phyloP scores from a whole-genome alignment of 768 basidiomycete genomes.

The Erythrobasidium yunnanense region DNA sequence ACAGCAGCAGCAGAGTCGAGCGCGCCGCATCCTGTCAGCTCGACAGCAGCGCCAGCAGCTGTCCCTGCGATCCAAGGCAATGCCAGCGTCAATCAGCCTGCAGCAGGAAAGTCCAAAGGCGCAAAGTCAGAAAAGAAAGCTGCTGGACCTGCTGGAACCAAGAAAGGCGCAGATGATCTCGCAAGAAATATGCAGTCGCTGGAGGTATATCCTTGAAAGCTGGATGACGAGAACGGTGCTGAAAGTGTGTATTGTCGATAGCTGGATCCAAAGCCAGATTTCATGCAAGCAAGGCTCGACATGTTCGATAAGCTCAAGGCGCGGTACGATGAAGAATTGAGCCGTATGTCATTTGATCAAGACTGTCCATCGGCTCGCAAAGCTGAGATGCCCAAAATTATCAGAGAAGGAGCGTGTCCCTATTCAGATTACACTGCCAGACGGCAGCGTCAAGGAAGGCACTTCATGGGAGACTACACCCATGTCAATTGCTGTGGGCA shows the following conservation, averaged over 20 bases:
- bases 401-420: slow-evolving; percentile 58
- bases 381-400: background rate
- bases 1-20: background rate
- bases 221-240: background rate
- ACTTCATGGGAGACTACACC: slow-evolving; percentile 92
- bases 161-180: slow-evolving; percentile 27
- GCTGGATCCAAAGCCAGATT: slow-evolving; percentile 73
- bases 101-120: no score
- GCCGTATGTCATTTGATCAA: slow-evolving; percentile 48
- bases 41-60: background rate
- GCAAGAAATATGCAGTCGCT: slow-evolving; percentile 30
- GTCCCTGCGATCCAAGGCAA: background rate
- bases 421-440: slow-evolving; percentile 71
- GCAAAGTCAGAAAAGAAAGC: slow-evolving; percentile 12
- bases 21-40: slow-evolving; percentile 10
- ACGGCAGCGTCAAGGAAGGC: slow-evolving; percentile 72
- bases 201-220: slow-evolving; percentile 25
- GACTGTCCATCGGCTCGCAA: background rate
- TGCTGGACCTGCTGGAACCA: background rate
- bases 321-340: slow-evolving; percentile 68
- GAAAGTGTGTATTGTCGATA: slow-evolving; percentile 38
- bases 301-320: slow-evolving; percentile 78
- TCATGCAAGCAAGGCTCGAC: slow-evolving; percentile 77
- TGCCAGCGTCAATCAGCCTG: background rate
- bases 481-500: slow-evolving; percentile 74